Evolutionary conservation across 129 eudicot genomes (phyloP), one percentile per base, ranked within the genome.

Genomic region (Flaveria linearis): DNA sequence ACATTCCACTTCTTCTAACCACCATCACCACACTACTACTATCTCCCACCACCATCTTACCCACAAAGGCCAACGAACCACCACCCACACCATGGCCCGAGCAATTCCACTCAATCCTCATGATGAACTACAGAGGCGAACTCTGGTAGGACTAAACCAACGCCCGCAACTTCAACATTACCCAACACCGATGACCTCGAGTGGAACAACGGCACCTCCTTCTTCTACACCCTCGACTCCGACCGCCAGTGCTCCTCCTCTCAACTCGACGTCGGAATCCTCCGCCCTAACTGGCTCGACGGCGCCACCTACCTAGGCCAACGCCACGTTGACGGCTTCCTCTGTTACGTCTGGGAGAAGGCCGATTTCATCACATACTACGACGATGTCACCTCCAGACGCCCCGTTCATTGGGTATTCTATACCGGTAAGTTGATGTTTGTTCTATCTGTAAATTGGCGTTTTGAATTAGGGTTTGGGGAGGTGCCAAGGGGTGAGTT

Each of bases 81-180:
- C 1, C 57, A 3, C 96, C 98, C 1, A 62, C 73, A 3, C 66
- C 84, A 46, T 93, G 97, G 95, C 96, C 96, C 2, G 86, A 36
- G 15, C 97, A 90, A 78, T 93, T 90, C 77, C 97, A 93, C 81
- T 87, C 98, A 13, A 61, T 87, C 13, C 78, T 91, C 3, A 62
- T 80, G 49, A 87, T 87, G 76, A 91, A 91, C 82, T 49, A 57
- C 69, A 85, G 78, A 69, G 87, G 89, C 18, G 41, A 66, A 3
- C 76, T 93, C 7, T 93, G 98, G 96, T 93, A 91, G 83, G 98
- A 93, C 57, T 93, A 92, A 90, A 84, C 87, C 53, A 94, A 94
- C 74, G 93, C 96, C 25, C 91, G 96, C 39, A 94, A 91, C 86
- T 85, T 91, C 74, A 94, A 94, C 87, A 87, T 94, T 30, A 84